A percentile compares a stretch with the other conserved stretches of the same genome.
These are phyloP conservation scores for Claviceps sp. DNA, from an alignment of 2,329 filamentous ascomycete species.

Conservation along the genomic window DNA sequence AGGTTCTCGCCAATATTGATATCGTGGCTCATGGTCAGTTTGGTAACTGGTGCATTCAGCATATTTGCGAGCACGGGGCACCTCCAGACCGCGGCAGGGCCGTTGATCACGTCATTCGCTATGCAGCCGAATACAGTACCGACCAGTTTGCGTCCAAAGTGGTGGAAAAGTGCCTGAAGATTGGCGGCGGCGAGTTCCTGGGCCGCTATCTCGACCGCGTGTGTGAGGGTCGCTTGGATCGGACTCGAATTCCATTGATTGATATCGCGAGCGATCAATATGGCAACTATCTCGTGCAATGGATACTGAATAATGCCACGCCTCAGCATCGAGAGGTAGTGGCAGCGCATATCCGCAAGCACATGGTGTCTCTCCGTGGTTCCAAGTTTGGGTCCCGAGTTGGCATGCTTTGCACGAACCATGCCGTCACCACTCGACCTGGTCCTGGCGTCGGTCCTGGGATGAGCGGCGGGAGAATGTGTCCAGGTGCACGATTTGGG, in stretches of 20 bases:
- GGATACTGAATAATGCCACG: slow-evolving; percentile 81
- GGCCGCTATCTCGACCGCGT: slow-evolving; percentile 87
- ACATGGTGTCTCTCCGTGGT: slow-evolving; percentile 96
- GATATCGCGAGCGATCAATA: slow-evolving; percentile 98
- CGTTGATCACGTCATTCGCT: slow-evolving; percentile 87
- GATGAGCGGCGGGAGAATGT: slow-evolving; percentile 39
- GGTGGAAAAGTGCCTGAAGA: slow-evolving; percentile 97
- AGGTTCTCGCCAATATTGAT: slow-evolving; percentile 89
- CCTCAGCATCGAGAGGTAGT: slow-evolving; percentile 87
- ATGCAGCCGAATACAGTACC: slow-evolving; percentile 93
- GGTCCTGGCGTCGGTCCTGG: slow-evolving; percentile 66
- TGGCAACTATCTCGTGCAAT: slow-evolving; percentile 95
- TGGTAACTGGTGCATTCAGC: slow-evolving; percentile 99
- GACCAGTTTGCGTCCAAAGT: slow-evolving; percentile 99
- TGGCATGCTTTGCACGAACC: slow-evolving; percentile 97
- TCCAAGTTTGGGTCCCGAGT: slow-evolving; percentile 98
- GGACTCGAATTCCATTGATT: slow-evolving; percentile 90
- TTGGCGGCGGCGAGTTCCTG: slow-evolving; percentile 81
- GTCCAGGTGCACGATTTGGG: slow-evolving; percentile 44
- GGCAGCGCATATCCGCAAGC: slow-evolving; percentile 88
- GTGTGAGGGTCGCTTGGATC: slow-evolving; percentile 78
- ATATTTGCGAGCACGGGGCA: slow-evolving; percentile 93
- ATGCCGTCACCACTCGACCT: slow-evolving; percentile 74
- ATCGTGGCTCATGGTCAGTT: slow-evolving; percentile 96
- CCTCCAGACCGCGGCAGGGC: slow-evolving; percentile 84